A percentile compares a stretch with the other conserved stretches of the same genome.
Evolutionary conservation across 495 filamentous ascomycete species (phyloP).

Genomic region (Astrothelium macrocarpum): DNA sequence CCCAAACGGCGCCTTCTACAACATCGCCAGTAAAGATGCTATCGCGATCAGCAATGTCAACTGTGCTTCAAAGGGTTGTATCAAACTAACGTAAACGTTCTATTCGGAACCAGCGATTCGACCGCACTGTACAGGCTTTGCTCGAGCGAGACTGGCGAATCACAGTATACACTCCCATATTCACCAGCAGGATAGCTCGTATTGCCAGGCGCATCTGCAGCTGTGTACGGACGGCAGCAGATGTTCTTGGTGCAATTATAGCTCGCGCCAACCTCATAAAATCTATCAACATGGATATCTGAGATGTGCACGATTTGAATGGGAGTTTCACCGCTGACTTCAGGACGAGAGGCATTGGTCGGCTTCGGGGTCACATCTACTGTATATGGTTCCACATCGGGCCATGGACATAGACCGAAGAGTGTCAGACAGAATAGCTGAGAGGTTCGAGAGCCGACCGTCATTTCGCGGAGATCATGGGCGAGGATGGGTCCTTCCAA

Average conservation of each 20-base stretch:
- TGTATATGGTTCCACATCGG: slow-evolving; percentile 34
- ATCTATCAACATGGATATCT: slow-evolving; percentile 47
- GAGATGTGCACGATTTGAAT: slow-evolving; percentile 47
- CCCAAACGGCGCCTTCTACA: slow-evolving; percentile 40
- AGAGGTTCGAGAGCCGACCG: slow-evolving; percentile 39
- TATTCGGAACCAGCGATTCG: slow-evolving; percentile 29
- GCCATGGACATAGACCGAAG: slow-evolving; percentile 42
- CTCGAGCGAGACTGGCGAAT: slow-evolving; percentile 41
- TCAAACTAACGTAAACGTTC: slow-evolving; percentile 24
- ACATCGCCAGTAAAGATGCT: slow-evolving; percentile 42
- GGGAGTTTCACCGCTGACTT: slow-evolving; percentile 37
- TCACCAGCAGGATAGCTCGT: slow-evolving; percentile 38
- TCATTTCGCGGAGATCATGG: slow-evolving; percentile 37
- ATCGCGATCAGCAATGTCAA: neutral
- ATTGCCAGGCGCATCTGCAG: slow-evolving; percentile 35
- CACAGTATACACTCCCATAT: slow-evolving; percentile 43
- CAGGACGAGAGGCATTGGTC: slow-evolving; percentile 27
- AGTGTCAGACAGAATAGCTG: slow-evolving; percentile 41
- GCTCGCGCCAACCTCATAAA: slow-evolving; percentile 42
- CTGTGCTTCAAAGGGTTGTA: neutral
- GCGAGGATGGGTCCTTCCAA: slow-evolving; percentile 43
- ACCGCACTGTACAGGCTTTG: slow-evolving; percentile 46
- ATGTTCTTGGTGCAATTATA: slow-evolving; percentile 46
- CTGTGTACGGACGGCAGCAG: slow-evolving; percentile 43
- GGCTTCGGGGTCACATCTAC: slow-evolving; percentile 42